Evolutionary conservation across 2,329 filamentous ascomycete species (phyloP).

Genomic region (Apiospora sp.): DNA sequence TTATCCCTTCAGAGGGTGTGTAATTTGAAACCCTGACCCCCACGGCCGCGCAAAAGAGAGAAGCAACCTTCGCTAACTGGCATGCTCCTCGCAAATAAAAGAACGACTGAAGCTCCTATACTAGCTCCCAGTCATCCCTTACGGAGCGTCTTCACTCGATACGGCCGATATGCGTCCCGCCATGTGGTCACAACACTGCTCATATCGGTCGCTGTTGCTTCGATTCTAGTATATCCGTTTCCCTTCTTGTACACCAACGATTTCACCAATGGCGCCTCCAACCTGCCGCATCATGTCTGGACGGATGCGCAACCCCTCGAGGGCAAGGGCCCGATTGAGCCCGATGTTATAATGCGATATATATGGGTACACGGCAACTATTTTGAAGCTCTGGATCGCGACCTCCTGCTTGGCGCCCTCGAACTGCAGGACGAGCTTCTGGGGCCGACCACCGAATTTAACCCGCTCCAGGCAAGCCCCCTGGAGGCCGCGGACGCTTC

Average conservation of each 20-base stretch:
- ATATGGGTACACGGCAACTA: conserved; percentile 84
- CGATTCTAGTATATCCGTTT: conserved; percentile 76
- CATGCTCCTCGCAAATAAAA: conserved; percentile 50
- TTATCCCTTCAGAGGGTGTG: conserved; percentile 79
- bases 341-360: conserved; percentile 83
- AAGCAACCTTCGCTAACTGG: background rate
- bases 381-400: conserved; percentile 75
- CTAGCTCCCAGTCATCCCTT: conserved; percentile 71
- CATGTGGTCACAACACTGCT: conserved; percentile 80
- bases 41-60: conserved; percentile 21
- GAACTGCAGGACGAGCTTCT: conserved; percentile 75
- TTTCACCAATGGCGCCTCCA: conserved; percentile 74
- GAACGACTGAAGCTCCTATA: conserved; percentile 77
- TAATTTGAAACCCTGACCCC: conserved; percentile 34
- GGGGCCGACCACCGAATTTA: conserved; percentile 65
- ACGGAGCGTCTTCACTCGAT: conserved; percentile 69
- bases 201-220: conserved; percentile 75
- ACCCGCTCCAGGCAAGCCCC: conserved; percentile 50
- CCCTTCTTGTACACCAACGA: conserved; percentile 78
- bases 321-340: conserved; percentile 56
- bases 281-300: conserved; percentile 82
- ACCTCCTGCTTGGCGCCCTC: conserved; percentile 71
- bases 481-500: conserved; percentile 39
- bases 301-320: conserved; percentile 73
- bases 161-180: conserved; percentile 74